Evolutionary conservation across 768 basidiomycete genomes (phyloP), one percentile per base, ranked within the genome.

Genomic region (Pulveroboletus sp.): DNA sequence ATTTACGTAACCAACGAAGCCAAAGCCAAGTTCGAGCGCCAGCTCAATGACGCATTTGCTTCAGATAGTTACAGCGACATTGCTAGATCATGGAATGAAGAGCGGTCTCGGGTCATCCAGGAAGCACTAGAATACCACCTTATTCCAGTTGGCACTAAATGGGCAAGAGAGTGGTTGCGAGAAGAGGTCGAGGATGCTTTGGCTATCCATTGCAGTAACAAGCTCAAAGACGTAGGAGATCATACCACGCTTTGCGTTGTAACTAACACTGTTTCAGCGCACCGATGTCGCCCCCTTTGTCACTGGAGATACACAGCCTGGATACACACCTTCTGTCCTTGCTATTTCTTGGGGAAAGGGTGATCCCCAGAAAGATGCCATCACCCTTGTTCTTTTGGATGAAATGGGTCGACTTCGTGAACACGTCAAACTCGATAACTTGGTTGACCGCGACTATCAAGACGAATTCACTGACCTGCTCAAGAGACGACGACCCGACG

Each of bases 321-420:
- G 89, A 11, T 81, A 90, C 61, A 73, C 79, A 36, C 69, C 93
- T 42, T 76, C 85, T 18, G 92, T 98, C 18, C 77, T 99, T 37
- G 90, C 94, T 3, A 68, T 95, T 49, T 95, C 94, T 7, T 93
- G 92, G 85, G 96, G 96, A 33, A 86, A 89, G 69, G 96, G 96
- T 33, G 93, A 96, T 59, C 90, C 92, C 35, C 83, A 86, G 60
- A 89, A 88, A 61, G 95, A 99, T 67, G 84, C 86, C 7, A 87
- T 97, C 47, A 80, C 83, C 18, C 72, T 92, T 36, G 86, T 94
- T 50, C 89, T 84, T 71, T 64, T 97, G 40, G 94, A 97, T 61
- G 82, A 90, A 54, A 84, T 83, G 40, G 95, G 96, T 15, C 86
- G 90, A 42, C 75, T 94, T 62, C 86, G 92, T n/a, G 91, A 96